These are phyloP conservation scores for Phytophthora brassicae DNA, from an alignment of 352 stramenopile species.

Conservation along the genomic window DNA sequence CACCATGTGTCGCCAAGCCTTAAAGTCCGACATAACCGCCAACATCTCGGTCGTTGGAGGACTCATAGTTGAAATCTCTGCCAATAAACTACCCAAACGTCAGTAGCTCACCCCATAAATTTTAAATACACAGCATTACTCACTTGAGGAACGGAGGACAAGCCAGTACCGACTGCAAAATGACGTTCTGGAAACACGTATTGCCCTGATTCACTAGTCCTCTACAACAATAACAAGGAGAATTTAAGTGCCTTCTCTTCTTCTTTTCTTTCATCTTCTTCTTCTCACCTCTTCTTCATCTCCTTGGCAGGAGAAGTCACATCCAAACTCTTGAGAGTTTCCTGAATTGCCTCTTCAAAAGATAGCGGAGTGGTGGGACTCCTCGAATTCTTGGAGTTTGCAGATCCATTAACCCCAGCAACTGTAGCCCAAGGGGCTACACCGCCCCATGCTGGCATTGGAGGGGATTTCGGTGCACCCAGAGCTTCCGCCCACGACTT, in stretches of 20 bases:
- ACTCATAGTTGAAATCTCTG: conserved; percentile 57
- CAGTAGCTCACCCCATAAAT: not conserved
- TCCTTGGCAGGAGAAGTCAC: conserved; percentile 67
- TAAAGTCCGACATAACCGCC: conserved; percentile 49
- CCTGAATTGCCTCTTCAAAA: conserved; percentile 74
- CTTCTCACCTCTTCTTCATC: conserved; percentile 75
- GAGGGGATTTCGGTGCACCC: conserved; percentile 32
- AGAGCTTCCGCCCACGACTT: conserved; percentile 72
- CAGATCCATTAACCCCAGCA: not conserved
- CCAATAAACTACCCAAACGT: conserved; percentile 48
- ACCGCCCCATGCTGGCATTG: conserved; percentile 38
- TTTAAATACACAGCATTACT: conserved; percentile 15
- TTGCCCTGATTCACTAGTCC: conserved; percentile 86
- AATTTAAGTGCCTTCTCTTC: not conserved
- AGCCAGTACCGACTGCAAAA: conserved; percentile 79
- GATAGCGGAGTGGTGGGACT: conserved; percentile 26
- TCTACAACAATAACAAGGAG: conserved; percentile 25
- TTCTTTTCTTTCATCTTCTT: not conserved
- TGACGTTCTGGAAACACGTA: conserved; percentile 89
- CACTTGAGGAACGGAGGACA: conserved; percentile 85
- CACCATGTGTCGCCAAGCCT: conserved; percentile 78
- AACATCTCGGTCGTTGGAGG: conserved; percentile 51
- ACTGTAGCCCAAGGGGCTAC: conserved; percentile 15
- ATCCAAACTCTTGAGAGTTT: conserved; percentile 54
- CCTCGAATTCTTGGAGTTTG: not conserved